Evolutionary conservation across 2,329 filamentous ascomycete genomes (phyloP), one percentile per base, ranked within the genome.

Genomic region (Tolypocladium pustulatum): DNA sequence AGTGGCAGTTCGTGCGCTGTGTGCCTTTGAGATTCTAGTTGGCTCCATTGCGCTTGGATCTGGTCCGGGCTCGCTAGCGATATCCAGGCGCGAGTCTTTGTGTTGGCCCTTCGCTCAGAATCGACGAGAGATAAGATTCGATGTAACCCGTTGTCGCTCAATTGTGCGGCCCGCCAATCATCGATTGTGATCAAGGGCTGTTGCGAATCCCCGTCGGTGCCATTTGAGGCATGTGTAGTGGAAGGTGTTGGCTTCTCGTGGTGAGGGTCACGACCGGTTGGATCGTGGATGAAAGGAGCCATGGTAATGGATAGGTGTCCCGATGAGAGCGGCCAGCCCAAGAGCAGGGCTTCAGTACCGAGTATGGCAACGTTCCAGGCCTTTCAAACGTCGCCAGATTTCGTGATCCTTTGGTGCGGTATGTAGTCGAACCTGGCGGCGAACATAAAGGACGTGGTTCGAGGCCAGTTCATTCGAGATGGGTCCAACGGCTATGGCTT

Each of bases 1-100:
- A 85, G 73, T 9, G 80, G 78, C 70, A 84, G 59, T 0, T 60
- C 55, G 37, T 20, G 52, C 37, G 65, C 66, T 63, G 40, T 67
- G 62, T 1, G 27, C 56, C 32, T 53, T 60, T 46, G 34, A 17
- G 54, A 13, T 13, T 49, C 38, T 27, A 57, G 32, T 13, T 55
- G 25, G 22, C 43, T 25, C 58, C 58, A 54, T 57, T 67, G 65
- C 22, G 55, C 52, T 25, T 59, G 52, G 54, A 72, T 61, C n/a
- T 72, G 68, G 25, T 62, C 51, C 3, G 60, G 58, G 8, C 63
- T 68, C 20, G 70, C 70, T 37, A 72, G 56, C 1, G 70, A 63
- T 38, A 72, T 71, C 70, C 70, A 72, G 3, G 67, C 64, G 37
- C 64, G 66, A 7, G 67, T 69, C n/a, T 56, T 58, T 40, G 52